Conservation (phyloP, 148 eudicot genomes). For the Polygonum aviculare region DNA sequence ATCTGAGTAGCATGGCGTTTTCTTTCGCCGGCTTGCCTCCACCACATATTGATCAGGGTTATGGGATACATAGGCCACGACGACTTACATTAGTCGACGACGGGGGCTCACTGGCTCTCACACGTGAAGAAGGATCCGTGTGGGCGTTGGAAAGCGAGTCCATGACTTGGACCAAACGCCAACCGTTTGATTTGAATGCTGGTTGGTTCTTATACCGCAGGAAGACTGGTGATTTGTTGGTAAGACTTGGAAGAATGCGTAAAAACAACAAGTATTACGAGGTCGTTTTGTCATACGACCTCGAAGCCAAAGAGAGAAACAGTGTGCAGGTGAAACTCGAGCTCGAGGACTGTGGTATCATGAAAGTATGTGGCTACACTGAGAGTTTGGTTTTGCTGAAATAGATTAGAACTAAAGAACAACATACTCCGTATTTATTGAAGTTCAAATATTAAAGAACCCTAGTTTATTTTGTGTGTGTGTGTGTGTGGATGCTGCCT, state of each 20-base stretch:
- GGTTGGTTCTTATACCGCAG: background rate
- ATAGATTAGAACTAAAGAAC: no score
- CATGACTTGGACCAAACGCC: background rate
- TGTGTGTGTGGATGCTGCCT: no score
- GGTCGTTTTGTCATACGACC: background rate
- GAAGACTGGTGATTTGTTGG: background rate
- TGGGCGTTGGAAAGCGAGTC: background rate
- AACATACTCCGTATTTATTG: no score
- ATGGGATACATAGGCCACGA: no score
- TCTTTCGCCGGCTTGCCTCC: background rate
- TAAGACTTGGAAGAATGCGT: background rate
- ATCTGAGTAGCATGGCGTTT: background rate
- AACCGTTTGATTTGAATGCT: background rate
- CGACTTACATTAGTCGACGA: background rate
- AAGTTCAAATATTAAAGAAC: no score
- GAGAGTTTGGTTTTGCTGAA: no score
- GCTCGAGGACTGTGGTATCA: no score
- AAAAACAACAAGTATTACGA: background rate
- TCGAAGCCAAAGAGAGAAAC: background rate
- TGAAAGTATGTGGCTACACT: no score
- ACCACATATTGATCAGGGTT: no score
- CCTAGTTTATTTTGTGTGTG: no score
- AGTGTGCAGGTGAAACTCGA: no score
- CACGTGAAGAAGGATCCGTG: background rate
- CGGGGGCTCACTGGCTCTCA: background rate